Conservation (phyloP, 2,329 filamentous ascomycete species). For the Elsinoe arachidis region DNA sequence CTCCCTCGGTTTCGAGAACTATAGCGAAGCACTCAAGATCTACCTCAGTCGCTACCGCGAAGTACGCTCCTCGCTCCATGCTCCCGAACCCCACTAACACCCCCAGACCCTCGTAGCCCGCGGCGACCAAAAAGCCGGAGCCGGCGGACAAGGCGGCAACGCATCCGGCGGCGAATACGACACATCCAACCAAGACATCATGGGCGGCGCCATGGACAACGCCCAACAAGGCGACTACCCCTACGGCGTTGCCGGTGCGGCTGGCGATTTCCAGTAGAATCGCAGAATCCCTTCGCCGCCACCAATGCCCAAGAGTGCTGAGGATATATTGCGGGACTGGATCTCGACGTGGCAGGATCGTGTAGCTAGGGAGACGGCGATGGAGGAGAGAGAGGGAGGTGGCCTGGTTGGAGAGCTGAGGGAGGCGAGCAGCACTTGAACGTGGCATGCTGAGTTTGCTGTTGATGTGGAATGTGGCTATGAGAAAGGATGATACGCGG, state of each 20-base stretch:
- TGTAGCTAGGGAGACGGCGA: no score
- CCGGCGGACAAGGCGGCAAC: constrained; percentile 33
- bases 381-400: no score
- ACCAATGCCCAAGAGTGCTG: neutral
- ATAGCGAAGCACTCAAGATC: constrained; percentile 94
- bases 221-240: constrained; percentile 34
- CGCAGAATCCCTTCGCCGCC: neutral
- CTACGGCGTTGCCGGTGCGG: constrained; percentile 18
- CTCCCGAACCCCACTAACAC: constrained; percentile 30
- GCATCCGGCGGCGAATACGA: constrained; percentile 24
- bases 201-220: constrained; percentile 37
- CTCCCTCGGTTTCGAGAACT: constrained; percentile 96
- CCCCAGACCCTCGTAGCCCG: constrained; percentile 70
- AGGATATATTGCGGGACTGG: no score
- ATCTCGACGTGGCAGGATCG: no score
- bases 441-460: no score
- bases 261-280: constrained; percentile 15
- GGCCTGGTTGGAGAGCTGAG: no score
- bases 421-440: no score
- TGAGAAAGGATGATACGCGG: neutral
- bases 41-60: constrained; percentile 96
- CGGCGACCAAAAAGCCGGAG: constrained; percentile 50
- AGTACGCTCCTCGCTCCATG: constrained; percentile 43
- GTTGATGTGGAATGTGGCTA: neutral
- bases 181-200: constrained; percentile 29